Evolutionary conservation across 495 filamentous ascomycete genomes (phyloP).

Genomic region (Poronia punctata): DNA sequence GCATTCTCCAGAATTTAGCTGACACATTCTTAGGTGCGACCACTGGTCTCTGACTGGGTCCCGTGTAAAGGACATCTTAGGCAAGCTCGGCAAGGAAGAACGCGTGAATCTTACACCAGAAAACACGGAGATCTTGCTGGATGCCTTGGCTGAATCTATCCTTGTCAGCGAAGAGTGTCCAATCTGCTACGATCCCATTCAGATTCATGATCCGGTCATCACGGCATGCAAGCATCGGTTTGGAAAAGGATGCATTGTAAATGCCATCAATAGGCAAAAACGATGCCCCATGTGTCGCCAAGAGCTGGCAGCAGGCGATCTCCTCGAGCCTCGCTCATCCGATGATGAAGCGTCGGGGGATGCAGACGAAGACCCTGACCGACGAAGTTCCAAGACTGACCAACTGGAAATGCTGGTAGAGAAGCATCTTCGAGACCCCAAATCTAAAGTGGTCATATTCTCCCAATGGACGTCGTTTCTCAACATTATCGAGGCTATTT

Average conservation of each 20-base stretch:
- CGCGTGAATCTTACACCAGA: slow-evolving; percentile 66
- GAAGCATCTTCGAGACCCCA: slow-evolving; percentile 58
- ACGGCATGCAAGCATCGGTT: slow-evolving; percentile 85
- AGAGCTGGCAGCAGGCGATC: slow-evolving; percentile 51
- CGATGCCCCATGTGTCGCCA: slow-evolving; percentile 88
- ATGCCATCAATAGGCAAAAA: slow-evolving; percentile 70
- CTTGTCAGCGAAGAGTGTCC: slow-evolving; percentile 79
- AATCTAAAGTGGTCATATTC: slow-evolving; percentile 82
- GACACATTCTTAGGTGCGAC: slow-evolving; percentile 47
- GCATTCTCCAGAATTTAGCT: too few species aligned
- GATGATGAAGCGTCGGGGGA: slow-evolving; percentile 42
- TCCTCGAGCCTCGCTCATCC: slow-evolving; percentile 54
- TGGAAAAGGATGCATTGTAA: slow-evolving; percentile 66
- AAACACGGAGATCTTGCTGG: slow-evolving; percentile 66
- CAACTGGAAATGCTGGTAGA: slow-evolving; percentile 71
- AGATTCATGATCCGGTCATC: slow-evolving; percentile 69
- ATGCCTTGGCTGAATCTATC: slow-evolving; percentile 70
- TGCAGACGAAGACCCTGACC: slow-evolving; percentile 50
- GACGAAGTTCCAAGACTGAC: slow-evolving; percentile 77
- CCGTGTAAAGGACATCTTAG: slow-evolving; percentile 62
- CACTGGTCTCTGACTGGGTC: slow-evolving; percentile 78
- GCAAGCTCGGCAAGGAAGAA: slow-evolving; percentile 56
- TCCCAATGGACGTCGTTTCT: slow-evolving; percentile 92
- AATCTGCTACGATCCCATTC: slow-evolving; percentile 70
- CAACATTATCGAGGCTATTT: slow-evolving; percentile 65